A percentile compares a stretch with the other conserved stretches of the same genome.
Evolutionary conservation across 257 asterid genomes (phyloP).

Genomic region (Gentiana dahurica): DNA sequence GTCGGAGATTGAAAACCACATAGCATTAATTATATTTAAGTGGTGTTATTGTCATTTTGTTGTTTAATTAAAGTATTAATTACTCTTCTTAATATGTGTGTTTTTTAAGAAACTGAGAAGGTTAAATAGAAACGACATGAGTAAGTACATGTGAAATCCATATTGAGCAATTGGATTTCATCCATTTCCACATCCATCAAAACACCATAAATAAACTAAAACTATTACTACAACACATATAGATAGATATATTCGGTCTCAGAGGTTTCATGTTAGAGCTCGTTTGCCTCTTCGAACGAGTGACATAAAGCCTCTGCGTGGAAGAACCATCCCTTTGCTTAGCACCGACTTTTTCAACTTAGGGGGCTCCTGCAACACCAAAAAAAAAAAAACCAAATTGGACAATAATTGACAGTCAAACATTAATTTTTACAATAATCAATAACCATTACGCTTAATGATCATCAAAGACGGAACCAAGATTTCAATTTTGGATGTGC

Average conservation of each 20-base stretch:
- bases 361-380: slow-evolving; percentile 22
- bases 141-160: too few species aligned
- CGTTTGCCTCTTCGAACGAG: slow-evolving; percentile 39
- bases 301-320: slow-evolving; percentile 31
- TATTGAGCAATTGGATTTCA: too few species aligned
- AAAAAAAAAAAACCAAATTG: background rate
- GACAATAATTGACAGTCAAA: background rate
- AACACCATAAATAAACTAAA: background rate
- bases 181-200: too few species aligned
- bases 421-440: background rate
- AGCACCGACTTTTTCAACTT: slow-evolving; percentile 32
- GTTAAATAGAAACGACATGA: too few species aligned
- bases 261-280: slow-evolving; percentile 13
- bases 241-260: too few species aligned
- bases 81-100: too few species aligned
- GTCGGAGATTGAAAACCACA: too few species aligned
- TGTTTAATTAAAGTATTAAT: too few species aligned
- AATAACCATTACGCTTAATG: too few species aligned
- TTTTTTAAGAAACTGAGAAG: too few species aligned
- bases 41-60: too few species aligned
- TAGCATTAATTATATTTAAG: too few species aligned
- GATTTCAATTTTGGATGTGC: background rate
- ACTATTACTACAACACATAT: slow-evolving; percentile 1
- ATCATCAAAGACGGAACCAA: background rate
- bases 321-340: slow-evolving; percentile 29